Percentiles rank a stretch among this genome's conserved stretches.
Conservation (phyloP, 2,329 filamentous ascomycete genomes). For the Ophiostoma perfectum region DNA sequence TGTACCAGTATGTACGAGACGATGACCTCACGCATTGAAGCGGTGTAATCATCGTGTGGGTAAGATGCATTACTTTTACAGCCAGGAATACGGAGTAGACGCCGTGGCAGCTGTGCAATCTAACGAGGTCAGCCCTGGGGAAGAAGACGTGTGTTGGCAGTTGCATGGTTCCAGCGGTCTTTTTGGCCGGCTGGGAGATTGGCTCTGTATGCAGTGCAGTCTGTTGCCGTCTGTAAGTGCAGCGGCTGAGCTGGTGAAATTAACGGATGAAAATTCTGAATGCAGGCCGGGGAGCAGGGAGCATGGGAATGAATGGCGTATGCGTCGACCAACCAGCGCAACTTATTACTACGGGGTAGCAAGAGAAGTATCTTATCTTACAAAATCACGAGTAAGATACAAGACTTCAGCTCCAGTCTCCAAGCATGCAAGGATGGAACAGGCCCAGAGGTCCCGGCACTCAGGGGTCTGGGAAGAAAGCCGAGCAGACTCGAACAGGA, state of each 20-base stretch:
- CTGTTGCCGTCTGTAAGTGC: neutral
- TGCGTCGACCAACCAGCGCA: constrained; percentile 5
- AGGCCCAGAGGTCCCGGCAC: neutral
- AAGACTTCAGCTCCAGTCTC: neutral
- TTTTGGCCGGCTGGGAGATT: constrained; percentile 3
- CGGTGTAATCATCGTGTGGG: too few species aligned
- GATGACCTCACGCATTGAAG: too few species aligned
- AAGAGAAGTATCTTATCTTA: neutral
- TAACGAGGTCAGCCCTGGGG: neutral
- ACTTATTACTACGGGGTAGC: neutral
- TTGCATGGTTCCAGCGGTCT: neutral
- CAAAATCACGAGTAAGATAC: neutral
- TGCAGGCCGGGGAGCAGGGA: neutral
- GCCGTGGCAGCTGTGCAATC: constrained; percentile 3
- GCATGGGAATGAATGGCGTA: neutral
- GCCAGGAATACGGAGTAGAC: neutral
- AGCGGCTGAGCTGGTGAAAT: neutral
- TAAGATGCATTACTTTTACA: neutral
- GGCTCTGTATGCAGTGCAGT: neutral
- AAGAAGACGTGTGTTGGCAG: neutral
- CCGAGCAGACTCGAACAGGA: neutral
- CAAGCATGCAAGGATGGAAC: constrained; percentile 1
- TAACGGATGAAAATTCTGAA: neutral
- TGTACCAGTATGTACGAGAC: too few species aligned
- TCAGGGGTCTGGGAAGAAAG: constrained; percentile 3